These are phyloP conservation scores for Colletotrichum lentis DNA, from an alignment of 2,329 filamentous ascomycete genomes.

Conservation along the genomic window DNA sequence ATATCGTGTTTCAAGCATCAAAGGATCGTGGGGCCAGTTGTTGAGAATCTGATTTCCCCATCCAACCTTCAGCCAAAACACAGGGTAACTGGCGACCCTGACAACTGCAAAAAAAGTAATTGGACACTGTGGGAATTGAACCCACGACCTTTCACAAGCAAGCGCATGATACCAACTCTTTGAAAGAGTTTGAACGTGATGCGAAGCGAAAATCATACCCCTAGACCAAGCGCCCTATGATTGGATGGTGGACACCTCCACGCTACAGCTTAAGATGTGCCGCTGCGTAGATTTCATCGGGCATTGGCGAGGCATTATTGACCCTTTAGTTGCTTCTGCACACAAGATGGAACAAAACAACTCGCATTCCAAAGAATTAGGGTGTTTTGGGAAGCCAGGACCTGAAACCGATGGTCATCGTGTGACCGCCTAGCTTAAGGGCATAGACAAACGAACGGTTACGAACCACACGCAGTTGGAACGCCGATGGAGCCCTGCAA, in stretches of 20 bases:
- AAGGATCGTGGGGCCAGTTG: too few relatives aligned
- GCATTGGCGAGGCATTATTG: not conserved
- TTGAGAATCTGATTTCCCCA: too few relatives aligned
- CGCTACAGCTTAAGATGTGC: not conserved
- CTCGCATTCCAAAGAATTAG: too few relatives aligned
- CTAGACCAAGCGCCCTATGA: conserved; percentile 30
- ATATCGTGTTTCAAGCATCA: too few relatives aligned
- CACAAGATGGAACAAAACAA: too few relatives aligned
- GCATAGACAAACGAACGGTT: not conserved
- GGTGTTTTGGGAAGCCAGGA: too few relatives aligned
- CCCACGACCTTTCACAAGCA: conserved; percentile 29
- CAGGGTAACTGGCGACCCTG: too few relatives aligned
- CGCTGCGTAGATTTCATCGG: not conserved
- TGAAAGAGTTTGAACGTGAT: not conserved
- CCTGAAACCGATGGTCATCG: too few relatives aligned
- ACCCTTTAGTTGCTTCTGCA: too few relatives aligned
- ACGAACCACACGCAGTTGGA: not conserved
- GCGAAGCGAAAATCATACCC: conserved; percentile 35
- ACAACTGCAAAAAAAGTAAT: not conserved
- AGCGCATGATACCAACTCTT: not conserved
- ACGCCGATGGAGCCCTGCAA: not conserved
- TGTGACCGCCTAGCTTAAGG: too few relatives aligned
- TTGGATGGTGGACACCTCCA: not conserved
- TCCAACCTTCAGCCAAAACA: not conserved
- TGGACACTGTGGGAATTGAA: conserved; percentile 31